phyloP scores from a whole-genome alignment of 345 rosid genomes.

The Hibiscus trionum region DNA sequence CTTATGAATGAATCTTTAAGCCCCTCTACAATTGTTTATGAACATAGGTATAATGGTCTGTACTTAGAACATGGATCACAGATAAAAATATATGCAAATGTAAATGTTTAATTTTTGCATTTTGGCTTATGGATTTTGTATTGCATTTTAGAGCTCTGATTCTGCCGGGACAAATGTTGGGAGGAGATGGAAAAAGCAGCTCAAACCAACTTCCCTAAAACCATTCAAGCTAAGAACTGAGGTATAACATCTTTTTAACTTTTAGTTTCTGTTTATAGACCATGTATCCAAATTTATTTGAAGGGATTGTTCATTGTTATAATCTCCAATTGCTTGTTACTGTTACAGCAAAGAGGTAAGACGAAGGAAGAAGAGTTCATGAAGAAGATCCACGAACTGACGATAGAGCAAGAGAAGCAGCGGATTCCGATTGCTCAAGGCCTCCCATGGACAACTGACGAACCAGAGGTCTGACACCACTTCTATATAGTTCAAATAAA shows the following conservation, averaged over 20 bases:
- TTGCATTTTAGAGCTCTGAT: constrained; percentile 59
- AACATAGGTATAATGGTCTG: not conserved
- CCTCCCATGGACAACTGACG: constrained; percentile 94
- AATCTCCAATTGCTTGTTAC: not conserved
- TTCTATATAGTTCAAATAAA: not conserved
- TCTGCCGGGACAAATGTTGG: constrained; percentile 52
- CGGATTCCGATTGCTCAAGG: constrained; percentile 85
- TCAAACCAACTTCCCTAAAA: constrained; percentile 45
- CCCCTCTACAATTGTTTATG: too few species aligned
- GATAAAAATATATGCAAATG: not conserved
- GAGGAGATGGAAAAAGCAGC: constrained; percentile 58
- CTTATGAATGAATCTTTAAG: too few species aligned
- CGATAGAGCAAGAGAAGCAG: constrained; percentile 51
- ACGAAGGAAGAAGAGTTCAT: constrained; percentile 73
- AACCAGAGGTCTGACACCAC: not conserved
- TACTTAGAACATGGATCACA: not conserved
- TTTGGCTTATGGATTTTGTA: not conserved
- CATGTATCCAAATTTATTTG: not conserved
- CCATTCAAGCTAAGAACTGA: constrained; percentile 90
- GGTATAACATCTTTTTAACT: constrained; percentile 29
- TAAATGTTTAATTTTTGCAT: not conserved
- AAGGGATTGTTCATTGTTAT: not conserved
- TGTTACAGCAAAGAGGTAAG: constrained; percentile 72
- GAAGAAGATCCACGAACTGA: constrained; percentile 70
- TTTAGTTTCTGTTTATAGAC: not conserved